These are phyloP conservation scores for Syncephalastrum monosporum DNA, from an alignment of 371 early-diverging fungal species.

Conservation along the genomic window DNA sequence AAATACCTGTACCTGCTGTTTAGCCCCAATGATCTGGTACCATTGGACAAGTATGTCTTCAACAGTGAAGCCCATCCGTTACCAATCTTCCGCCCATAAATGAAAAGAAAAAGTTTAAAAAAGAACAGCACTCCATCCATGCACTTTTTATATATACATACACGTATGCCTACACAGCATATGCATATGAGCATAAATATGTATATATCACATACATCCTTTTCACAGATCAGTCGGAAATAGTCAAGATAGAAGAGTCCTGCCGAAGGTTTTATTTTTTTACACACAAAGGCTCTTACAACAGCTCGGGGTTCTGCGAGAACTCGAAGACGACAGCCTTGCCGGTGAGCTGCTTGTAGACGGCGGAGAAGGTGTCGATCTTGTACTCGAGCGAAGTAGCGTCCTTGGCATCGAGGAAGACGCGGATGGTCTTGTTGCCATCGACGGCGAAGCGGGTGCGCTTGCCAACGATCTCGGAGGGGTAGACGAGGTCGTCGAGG, in stretches of 20 bases:
- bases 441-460: constrained; percentile 94
- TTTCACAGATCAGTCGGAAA: too few relatives aligned
- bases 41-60: constrained; percentile 80
- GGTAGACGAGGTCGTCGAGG: constrained; percentile 96
- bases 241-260: too few relatives aligned
- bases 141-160: too few relatives aligned
- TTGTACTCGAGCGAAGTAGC: constrained; percentile 96
- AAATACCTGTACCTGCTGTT: constrained; percentile 94
- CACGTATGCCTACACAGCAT: too few relatives aligned
- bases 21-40: constrained; percentile 61
- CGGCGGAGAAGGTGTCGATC: constrained; percentile 94
- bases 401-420: constrained; percentile 97
- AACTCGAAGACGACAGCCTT: constrained; percentile 98
- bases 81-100: constrained; percentile 45
- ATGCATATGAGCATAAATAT: too few relatives aligned
- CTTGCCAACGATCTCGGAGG: constrained; percentile 98
- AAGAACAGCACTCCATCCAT: too few relatives aligned
- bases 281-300: too few relatives aligned
- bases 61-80: constrained; percentile 93
- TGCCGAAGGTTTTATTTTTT: too few relatives aligned
- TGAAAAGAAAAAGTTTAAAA: too few relatives aligned
- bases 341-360: constrained; percentile 95
- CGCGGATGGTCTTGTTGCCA: constrained; percentile 92
- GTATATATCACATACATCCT: too few relatives aligned
- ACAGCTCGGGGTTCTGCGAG: constrained; percentile 35